Conservation (phyloP, 108 stramenopile species). For the Aurantiochytrium sp. region DNA sequence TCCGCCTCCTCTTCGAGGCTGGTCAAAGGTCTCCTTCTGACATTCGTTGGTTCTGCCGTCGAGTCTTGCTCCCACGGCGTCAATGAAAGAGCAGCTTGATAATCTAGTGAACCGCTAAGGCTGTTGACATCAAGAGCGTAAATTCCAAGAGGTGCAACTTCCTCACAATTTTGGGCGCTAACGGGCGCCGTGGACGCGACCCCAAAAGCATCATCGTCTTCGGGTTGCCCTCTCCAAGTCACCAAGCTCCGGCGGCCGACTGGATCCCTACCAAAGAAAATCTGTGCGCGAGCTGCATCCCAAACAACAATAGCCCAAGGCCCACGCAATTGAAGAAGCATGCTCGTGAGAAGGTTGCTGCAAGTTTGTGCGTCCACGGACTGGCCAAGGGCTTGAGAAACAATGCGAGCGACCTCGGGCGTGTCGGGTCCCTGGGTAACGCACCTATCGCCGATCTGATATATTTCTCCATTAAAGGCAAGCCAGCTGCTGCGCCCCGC, state of each 20-base stretch:
- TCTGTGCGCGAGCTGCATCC: neutral
- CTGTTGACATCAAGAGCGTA: neutral
- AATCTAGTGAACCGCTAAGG: neutral
- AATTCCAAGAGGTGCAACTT: slow-evolving; percentile 25
- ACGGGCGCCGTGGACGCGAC: neutral
- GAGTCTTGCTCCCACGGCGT: no score
- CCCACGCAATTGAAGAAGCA: slow-evolving; percentile 22
- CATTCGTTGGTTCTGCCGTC: no score
- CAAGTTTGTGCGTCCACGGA: neutral
- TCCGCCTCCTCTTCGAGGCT: no score
- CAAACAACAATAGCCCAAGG: slow-evolving; percentile 38
- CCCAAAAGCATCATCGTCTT: neutral
- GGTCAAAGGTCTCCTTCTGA: no score
- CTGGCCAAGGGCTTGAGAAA: neutral
- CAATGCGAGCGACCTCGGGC: neutral
- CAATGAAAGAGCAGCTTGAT: no score
- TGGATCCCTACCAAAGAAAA: slow-evolving; percentile 41
- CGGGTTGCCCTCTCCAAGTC: neutral
- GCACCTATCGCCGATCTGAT: neutral
- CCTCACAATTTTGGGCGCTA: neutral
- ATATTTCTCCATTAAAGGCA: slow-evolving; percentile 48
- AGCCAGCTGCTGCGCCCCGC: slow-evolving; percentile 22
- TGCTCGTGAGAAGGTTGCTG: neutral
- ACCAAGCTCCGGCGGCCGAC: slow-evolving; percentile 42
- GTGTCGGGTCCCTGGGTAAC: slow-evolving; percentile 11